phyloP scores from a whole-genome alignment of 805 yeast genomes.

The Ogataea pilisensis region DNA sequence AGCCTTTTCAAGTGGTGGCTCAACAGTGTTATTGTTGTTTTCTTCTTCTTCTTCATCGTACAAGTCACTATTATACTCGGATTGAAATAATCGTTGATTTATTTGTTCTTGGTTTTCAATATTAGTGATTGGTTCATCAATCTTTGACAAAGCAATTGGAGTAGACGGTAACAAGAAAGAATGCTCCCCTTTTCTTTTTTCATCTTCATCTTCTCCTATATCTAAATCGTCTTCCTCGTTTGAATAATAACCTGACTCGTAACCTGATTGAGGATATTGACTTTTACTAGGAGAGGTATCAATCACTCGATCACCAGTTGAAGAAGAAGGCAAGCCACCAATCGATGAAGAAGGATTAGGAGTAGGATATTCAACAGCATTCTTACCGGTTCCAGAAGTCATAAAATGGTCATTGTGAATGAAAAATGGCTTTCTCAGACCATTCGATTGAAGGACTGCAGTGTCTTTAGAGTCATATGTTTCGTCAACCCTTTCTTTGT shows the following conservation, averaged over 20 bases:
- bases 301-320: slow-evolving; percentile 3
- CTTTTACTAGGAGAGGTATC: slow-evolving; percentile 1
- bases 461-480: background rate
- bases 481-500: slow-evolving; percentile 2
- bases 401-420: background rate
- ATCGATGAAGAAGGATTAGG: slow-evolving; percentile 66
- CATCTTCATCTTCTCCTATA: background rate
- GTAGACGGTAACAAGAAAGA: background rate
- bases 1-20: background rate
- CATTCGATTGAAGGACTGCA: background rate
- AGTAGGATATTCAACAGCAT: slow-evolving; percentile 48
- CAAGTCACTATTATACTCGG: background rate
- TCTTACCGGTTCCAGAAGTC: slow-evolving; percentile 1
- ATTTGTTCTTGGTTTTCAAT: too few relatives aligned
- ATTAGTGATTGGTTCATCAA: too few relatives aligned
- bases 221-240: background rate
- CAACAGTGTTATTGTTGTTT: background rate
- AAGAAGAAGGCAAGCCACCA: slow-evolving; percentile 29
- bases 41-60: background rate
- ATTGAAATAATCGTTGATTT: too few relatives aligned
- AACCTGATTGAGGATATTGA: too few relatives aligned
- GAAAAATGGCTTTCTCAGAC: background rate
- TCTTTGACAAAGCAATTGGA: background rate
- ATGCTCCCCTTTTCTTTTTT: background rate
- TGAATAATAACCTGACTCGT: too few relatives aligned